A percentile compares a stretch with the other conserved stretches of the same genome.
Conservation (phyloP, 371 early-diverging fungal genomes). For the Nosema granulosis region DNA sequence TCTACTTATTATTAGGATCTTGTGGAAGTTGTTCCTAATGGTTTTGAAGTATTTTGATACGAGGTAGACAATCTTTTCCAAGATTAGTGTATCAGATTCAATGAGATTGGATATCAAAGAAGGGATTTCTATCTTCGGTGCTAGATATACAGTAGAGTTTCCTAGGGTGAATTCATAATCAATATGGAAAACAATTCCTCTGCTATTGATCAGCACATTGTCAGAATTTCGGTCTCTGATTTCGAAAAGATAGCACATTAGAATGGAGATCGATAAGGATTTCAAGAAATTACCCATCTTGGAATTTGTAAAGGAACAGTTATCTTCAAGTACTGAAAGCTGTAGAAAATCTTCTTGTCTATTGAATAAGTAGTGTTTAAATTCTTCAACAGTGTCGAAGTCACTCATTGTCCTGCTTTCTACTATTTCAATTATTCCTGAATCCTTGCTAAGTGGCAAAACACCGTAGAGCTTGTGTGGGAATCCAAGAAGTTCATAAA, state of each 20-base stretch:
- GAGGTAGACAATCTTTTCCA: slow-evolving; percentile 10
- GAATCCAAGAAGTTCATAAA: background rate
- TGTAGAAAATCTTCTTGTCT: background rate
- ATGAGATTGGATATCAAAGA: slow-evolving; percentile 24
- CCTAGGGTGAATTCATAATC: slow-evolving; percentile 95
- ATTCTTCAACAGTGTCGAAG: background rate
- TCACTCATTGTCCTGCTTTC: slow-evolving; percentile 10
- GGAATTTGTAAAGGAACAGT: background rate
- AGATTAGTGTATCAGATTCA: slow-evolving; percentile 9
- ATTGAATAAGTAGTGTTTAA: background rate
- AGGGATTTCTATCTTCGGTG: slow-evolving; percentile 74
- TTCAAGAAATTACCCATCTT: slow-evolving; percentile 20
- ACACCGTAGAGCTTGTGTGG: background rate
- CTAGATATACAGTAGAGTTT: slow-evolving; percentile 92
- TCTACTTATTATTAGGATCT: background rate
- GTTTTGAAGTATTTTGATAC: background rate
- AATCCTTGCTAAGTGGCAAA: slow-evolving; percentile 6
- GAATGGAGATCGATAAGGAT: slow-evolving; percentile 72
- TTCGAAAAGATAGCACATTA: slow-evolving; percentile 87
- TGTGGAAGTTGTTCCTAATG: background rate
- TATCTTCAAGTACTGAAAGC: too few relatives aligned
- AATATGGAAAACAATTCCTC: slow-evolving; percentile 79
- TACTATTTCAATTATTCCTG: slow-evolving; percentile 19
- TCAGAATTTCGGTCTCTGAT: slow-evolving; percentile 98
- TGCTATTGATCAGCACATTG: slow-evolving; percentile 79